phyloP scores from a whole-genome alignment of 1,139 yeast genomes.

The Pichia sp. region DNA sequence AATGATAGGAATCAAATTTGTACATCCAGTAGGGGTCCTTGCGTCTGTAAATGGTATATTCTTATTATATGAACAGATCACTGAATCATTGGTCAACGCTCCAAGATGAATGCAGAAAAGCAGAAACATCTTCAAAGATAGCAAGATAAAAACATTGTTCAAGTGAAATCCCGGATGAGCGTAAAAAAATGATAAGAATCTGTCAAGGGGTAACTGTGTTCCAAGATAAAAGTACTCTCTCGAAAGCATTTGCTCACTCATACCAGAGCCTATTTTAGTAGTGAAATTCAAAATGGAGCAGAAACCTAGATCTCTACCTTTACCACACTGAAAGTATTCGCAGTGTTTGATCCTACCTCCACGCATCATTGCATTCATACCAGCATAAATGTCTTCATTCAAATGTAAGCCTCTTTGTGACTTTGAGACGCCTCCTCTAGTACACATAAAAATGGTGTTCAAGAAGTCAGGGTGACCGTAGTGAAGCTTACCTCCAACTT shows the following conservation, averaged over 20 bases:
- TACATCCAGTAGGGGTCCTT: constrained; percentile 39
- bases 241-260: constrained; percentile 52
- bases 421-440: constrained; percentile 50
- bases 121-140: constrained; percentile 32
- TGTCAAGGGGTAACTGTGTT: constrained; percentile 41
- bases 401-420: constrained; percentile 50
- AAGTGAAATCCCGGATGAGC: constrained; percentile 54
- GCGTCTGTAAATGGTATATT: constrained; percentile 43
- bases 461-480: constrained; percentile 54
- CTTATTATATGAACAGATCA: constrained; percentile 40
- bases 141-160: constrained; percentile 41
- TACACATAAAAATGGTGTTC: constrained; percentile 39
- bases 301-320: constrained; percentile 50
- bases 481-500: constrained; percentile 48
- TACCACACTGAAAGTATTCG: constrained; percentile 52
- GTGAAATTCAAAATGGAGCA: constrained; percentile 48
- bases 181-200: constrained; percentile 46
- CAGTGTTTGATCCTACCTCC: constrained; percentile 53
- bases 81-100: constrained; percentile 38
- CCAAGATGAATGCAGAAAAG: constrained; percentile 42
- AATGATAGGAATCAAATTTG: constrained; percentile 42
- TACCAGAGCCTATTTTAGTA: constrained; percentile 51
- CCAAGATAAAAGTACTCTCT: constrained; percentile 37
- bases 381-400: constrained; percentile 52
- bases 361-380: constrained; percentile 44